Evolutionary conservation across 768 basidiomycete species (phyloP), one percentile per base, ranked within the genome.

Genomic region (Boletus sp.): DNA sequence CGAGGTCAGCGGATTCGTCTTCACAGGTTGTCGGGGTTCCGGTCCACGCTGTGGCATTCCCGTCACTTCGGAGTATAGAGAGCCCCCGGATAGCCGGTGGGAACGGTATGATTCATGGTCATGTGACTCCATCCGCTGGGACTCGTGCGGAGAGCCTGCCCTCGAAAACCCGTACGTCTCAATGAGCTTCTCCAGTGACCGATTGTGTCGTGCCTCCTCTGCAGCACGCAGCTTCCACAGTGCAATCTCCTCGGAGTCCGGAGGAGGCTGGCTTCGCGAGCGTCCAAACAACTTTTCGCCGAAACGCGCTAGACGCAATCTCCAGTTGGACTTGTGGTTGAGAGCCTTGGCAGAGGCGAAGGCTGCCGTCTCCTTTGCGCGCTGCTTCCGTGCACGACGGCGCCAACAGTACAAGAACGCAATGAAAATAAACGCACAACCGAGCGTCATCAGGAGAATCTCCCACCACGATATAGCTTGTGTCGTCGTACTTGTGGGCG

Each of bases 401-500:
- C 90, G 82, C 82, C 85, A 91, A 59, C 77, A 79, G 74, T 82
- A 78, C 55, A 92, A 64, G 56, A 90, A 68, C 43, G 81, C 68
- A 39, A 90, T 53, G 66, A 90, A 84, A 70, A 92, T 84, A 70
- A 92, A 88, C 15, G 85, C 84, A 64, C 86, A 87, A 10, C 90
- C 88, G 35, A 91, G 80, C 0, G 84, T 76, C 87, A 92, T 92
- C 51, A 92, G 79, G 52, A 92, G 74, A 60, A 92, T 90, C 72
- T 93, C 78, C 89, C 90, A 92, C 90, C 90, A 92, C 55, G 74
- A 72, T 9, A 91, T 73, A 23, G 75, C 61, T 27, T 73, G 75
- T 21, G 64, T 67, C 19, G 53, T 63, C 17, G 60, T 70, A 48
- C 51, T 56, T 2, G 77, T 78, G 0, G 87, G 85, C n/a, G 78